Percentiles rank a stretch among this genome's conserved stretches.
These are phyloP conservation scores for Selenicereus undatus DNA, from an alignment of 148 eudicot genomes.

Conservation along the genomic window DNA sequence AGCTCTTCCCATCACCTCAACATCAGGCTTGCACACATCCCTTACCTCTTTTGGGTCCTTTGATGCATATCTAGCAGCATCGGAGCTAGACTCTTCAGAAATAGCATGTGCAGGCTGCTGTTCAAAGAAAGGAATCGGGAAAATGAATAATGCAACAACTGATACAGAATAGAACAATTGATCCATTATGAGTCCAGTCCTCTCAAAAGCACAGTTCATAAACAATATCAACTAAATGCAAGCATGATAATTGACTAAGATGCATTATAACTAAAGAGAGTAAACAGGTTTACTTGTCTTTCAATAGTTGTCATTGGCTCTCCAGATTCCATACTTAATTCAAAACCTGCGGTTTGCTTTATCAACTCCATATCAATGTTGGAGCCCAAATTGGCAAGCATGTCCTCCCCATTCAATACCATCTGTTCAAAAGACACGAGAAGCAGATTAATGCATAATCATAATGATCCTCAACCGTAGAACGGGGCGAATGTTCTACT, in stretches of 20 bases:
- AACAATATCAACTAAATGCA: slow-evolving; percentile 10
- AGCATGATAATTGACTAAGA: not conserved
- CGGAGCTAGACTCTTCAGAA: slow-evolving; percentile 33
- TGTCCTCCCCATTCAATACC: not conserved
- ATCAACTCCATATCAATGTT: not conserved
- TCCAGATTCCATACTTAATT: slow-evolving; percentile 14
- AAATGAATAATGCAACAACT: slow-evolving; percentile 15
- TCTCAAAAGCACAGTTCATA: slow-evolving; percentile 3
- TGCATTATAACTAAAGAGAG: not conserved
- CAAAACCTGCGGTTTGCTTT: slow-evolving; percentile 13
- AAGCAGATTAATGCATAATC: slow-evolving; percentile 1
- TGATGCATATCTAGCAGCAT: slow-evolving; percentile 20
- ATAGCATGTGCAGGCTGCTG: slow-evolving; percentile 21
- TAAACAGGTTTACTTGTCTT: slow-evolving; percentile 16
- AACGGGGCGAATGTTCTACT: no score
- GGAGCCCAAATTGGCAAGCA: slow-evolving; percentile 18
- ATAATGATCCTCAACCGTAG: not conserved
- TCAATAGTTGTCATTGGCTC: slow-evolving; percentile 6
- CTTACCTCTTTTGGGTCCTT: slow-evolving; percentile 19
- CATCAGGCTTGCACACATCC: slow-evolving; percentile 12
- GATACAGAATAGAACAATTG: not conserved
- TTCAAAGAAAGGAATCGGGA: slow-evolving; percentile 4
- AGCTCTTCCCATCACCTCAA: slow-evolving; percentile 16
- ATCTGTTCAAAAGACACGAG: slow-evolving; percentile 9
- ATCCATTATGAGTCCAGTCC: not conserved